phyloP scores from a whole-genome alignment of 495 filamentous ascomycete genomes.

The Hypoxylon subgilvum region DNA sequence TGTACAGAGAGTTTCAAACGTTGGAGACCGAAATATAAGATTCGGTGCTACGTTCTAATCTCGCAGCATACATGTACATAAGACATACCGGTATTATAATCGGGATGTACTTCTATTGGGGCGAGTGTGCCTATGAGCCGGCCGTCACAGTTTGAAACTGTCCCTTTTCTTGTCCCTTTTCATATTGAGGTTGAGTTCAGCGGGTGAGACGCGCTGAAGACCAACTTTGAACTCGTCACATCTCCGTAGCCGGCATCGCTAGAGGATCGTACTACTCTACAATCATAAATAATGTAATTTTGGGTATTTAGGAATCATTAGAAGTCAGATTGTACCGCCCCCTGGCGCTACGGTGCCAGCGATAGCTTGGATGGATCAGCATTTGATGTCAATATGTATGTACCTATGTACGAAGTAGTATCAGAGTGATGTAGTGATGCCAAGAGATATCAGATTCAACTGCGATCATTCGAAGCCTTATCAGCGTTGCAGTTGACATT shows the following conservation, averaged over 20 bases:
- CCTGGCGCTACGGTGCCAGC: slow-evolving; percentile 11
- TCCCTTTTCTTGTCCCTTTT: not conserved
- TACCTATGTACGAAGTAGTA: too few relatives aligned
- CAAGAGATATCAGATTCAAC: slow-evolving; percentile 27
- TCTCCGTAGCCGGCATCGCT: too few relatives aligned
- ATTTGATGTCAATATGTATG: slow-evolving; percentile 1
- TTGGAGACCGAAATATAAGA: slow-evolving; percentile 9
- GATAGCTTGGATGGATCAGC: slow-evolving; percentile 10
- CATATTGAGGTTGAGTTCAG: not conserved
- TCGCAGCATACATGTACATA: too few relatives aligned
- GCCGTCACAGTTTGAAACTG: not conserved
- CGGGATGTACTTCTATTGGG: not conserved
- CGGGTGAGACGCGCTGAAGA: not conserved
- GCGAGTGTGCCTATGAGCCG: not conserved
- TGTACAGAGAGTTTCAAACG: slow-evolving; percentile 3
- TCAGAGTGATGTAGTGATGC: slow-evolving; percentile 19
- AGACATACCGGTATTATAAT: slow-evolving; percentile 15
- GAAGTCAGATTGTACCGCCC: not conserved
- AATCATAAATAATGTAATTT: slow-evolving; percentile 8
- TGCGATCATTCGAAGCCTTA: slow-evolving; percentile 4
- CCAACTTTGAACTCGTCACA: too few relatives aligned
- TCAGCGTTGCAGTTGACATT: slow-evolving; percentile 6
- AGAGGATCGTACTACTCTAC: not conserved
- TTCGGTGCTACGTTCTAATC: slow-evolving; percentile 22
- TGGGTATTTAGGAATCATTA: slow-evolving; percentile 17